phyloP scores from a whole-genome alignment of 73 alveolate species.

The Tetrahymena borealis region DNA sequence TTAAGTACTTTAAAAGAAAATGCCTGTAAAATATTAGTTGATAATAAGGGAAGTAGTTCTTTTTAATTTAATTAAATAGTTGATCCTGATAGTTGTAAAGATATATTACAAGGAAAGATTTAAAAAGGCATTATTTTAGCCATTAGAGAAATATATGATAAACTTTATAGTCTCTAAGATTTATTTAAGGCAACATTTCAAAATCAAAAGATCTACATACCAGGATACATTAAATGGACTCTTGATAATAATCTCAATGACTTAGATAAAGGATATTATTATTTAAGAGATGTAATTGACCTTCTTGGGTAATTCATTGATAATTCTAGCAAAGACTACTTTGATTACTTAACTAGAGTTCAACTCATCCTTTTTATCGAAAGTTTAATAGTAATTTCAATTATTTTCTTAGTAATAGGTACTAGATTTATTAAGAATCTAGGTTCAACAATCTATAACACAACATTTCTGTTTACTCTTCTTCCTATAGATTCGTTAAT shows the following conservation, averaged over 20 bases:
- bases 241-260: not conserved
- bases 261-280: not conserved
- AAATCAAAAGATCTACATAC: not conserved
- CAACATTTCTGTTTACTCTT: not conserved
- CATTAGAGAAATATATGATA: not conserved
- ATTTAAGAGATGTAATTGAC: not conserved
- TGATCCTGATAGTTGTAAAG: not conserved
- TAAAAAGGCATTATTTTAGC: not conserved
- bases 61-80: not conserved
- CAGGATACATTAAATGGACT: not conserved
- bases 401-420: not conserved
- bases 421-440: not conserved
- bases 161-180: not conserved
- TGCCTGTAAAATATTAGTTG: not conserved
- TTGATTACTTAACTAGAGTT: not conserved
- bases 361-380: not conserved
- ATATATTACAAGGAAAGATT: not conserved
- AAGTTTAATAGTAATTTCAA: not conserved
- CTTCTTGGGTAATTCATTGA: not conserved
- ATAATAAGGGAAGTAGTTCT: not conserved
- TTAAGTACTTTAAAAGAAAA: not conserved
- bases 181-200: not conserved
- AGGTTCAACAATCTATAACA: not conserved
- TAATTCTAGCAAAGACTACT: not conserved
- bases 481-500: not conserved